A percentile compares a stretch with the other conserved stretches of the same genome.
These are phyloP conservation scores for Diaporthe longicolla DNA, from an alignment of 2,329 filamentous ascomycete species.

Conservation along the genomic window DNA sequence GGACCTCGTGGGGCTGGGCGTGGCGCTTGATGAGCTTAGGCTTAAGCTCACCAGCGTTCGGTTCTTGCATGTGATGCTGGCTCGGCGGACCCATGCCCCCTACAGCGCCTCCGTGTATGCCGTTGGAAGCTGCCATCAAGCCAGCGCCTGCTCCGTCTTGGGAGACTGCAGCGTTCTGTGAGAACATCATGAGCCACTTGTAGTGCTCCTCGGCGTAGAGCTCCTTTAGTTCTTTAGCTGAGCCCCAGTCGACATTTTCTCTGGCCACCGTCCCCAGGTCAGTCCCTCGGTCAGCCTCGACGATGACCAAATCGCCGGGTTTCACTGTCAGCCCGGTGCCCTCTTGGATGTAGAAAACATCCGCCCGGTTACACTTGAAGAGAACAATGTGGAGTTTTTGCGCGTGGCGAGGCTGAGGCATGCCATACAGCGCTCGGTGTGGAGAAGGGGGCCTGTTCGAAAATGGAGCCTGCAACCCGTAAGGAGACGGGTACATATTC, in stretches of 20 bases:
- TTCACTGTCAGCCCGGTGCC: constrained; percentile 93
- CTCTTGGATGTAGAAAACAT: constrained; percentile 97
- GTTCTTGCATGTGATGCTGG: constrained; percentile 80
- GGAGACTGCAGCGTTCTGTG: constrained; percentile 77
- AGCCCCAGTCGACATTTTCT: constrained; percentile 88
- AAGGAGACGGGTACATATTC: constrained; percentile 63
- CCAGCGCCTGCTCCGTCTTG: constrained; percentile 74
- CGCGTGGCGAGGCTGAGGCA: constrained; percentile 73
- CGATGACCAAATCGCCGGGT: constrained; percentile 93
- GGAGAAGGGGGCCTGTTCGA: constrained; percentile 70
- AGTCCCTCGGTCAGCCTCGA: constrained; percentile 95
- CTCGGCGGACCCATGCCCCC: constrained; percentile 84
- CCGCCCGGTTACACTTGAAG: constrained; percentile 95
- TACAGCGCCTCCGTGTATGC: constrained; percentile 77
- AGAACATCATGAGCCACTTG: constrained; percentile 99
- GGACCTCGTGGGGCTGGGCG: constrained; percentile 91
- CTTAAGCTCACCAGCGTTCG: constrained; percentile 82
- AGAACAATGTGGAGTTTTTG: constrained; percentile 89
- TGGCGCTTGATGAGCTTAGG: constrained; percentile 97
- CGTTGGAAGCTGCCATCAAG: constrained; percentile 73
- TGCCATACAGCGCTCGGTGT: constrained; percentile 72
- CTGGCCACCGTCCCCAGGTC: constrained; percentile 94
- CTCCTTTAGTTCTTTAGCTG: constrained; percentile 90
- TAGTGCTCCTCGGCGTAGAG: constrained; percentile 96
- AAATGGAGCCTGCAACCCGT: constrained; percentile 61